Evolutionary conservation across 176 grass and related monocot species (phyloP).

Genomic region (Metroxylon sagu): DNA sequence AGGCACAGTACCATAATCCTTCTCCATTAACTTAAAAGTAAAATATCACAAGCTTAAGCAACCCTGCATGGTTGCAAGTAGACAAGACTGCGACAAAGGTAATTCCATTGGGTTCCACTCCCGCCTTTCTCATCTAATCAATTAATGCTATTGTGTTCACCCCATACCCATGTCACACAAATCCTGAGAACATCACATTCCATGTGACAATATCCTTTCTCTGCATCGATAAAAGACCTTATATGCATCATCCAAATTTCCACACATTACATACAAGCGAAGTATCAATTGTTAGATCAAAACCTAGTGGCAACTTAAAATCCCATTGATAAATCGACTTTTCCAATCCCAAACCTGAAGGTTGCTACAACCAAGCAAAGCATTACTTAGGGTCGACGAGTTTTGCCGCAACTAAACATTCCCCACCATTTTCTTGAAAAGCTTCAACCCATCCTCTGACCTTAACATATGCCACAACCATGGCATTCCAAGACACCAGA

Average conservation of each 20-base stretch:
- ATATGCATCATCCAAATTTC: constrained; percentile 33
- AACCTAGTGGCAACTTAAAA: constrained; percentile 26
- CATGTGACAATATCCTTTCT: constrained; percentile 44
- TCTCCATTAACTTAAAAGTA: constrained; percentile 48
- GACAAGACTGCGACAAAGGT: constrained; percentile 51
- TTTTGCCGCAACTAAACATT: constrained; percentile 25
- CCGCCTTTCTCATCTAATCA: constrained; percentile 26
- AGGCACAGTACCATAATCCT: constrained; percentile 31
- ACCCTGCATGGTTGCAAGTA: constrained; percentile 44
- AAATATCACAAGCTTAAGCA: constrained; percentile 40
- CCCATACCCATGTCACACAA: constrained; percentile 52
- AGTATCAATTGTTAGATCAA: constrained; percentile 21
- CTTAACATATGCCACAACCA: constrained; percentile 48
- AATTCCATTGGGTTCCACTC: constrained; percentile 35
- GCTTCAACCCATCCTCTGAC: constrained; percentile 21
- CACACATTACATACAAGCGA: constrained; percentile 61
- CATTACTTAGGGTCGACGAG: constrained; percentile 45
- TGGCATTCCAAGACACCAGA: constrained; percentile 51
- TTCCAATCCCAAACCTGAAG: constrained; percentile 42
- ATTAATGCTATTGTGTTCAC: constrained; percentile 40
- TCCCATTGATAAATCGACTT: constrained; percentile 48
- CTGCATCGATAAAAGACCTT: constrained; percentile 35
- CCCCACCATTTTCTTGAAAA: constrained; percentile 34
- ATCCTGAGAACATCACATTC: constrained; percentile 72
- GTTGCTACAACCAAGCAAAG: constrained; percentile 53